Base-by-base conservation (phyloP, 202 grass and related monocot species). In the Thinopyrum obtusiflorum region DNA sequence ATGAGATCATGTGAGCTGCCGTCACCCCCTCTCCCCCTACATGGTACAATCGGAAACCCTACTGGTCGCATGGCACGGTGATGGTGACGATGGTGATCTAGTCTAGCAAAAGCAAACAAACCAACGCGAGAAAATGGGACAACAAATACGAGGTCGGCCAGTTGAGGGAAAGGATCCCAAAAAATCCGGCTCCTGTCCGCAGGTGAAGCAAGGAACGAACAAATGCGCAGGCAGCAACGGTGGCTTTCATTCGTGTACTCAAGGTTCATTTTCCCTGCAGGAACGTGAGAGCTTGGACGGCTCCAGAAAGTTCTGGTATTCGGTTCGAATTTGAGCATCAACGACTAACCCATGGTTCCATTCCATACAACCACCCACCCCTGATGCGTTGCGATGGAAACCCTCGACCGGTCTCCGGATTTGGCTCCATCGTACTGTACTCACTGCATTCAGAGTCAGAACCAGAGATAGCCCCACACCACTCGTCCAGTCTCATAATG, bases 11-110 rank as follows among this genome's bases (percentile, higher is more conserved):
- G 70, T 76, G 68, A 49, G 28, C 15, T 53, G 40, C 18, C 6
- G 20, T 73, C 67, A 5, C 4, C 13, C 10, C 15, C 29, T 8
- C 15, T 8, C 0, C 40, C 10, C 5, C 24, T 15, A 53, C 78
- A 86, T 28, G 42, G 42, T 66, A 44, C 70, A 11, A 82, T 82
- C 17, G 42, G 72, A 76, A 76, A 65, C 79, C 4, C 78, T 53
- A 53, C 49, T 53, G 3, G 49, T 7, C 18, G 47, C 15, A 0
- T 53, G 12, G 72, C 71, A 27, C 24, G 7, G 70, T 2, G 70
- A 25, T 20, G 71, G 23, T 13, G 42, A 49, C 9, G 40, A 27
- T 11, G 68, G 37, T 70, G 32, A 69, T 69, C 32, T 23, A 36
- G 11, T 4, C 33, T 23, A 36, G 11, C 32, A 37, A 32, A 35